Percentiles rank a stretch among this genome's conserved stretches.
Evolutionary conservation across 331 rosid genomes (phyloP).

Genomic region (Spiraea crenata): DNA sequence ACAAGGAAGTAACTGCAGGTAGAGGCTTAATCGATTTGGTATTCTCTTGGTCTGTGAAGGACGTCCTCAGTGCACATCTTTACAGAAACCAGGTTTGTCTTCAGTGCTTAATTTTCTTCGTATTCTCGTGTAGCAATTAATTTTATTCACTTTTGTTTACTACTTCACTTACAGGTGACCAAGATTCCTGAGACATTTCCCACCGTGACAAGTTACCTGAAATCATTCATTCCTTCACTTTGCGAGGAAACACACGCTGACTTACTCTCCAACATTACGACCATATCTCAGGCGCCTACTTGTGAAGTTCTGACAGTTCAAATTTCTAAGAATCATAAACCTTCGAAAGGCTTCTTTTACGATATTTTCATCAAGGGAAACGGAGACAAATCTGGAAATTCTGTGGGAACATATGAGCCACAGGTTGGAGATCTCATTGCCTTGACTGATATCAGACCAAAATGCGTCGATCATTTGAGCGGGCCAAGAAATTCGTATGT

Average conservation of each 20-base stretch:
- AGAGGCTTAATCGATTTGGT: constrained; percentile 30
- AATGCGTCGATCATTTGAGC: constrained; percentile 3
- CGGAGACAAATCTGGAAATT: neutral
- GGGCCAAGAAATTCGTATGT: constrained; percentile 13
- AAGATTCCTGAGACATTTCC: constrained; percentile 39
- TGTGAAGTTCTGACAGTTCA: constrained; percentile 25
- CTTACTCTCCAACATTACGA: constrained; percentile 28
- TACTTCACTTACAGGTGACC: constrained; percentile 26
- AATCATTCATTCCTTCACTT: constrained; percentile 40
- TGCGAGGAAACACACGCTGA: constrained; percentile 61
- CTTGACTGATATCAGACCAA: constrained; percentile 14
- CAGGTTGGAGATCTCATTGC: constrained; percentile 26
- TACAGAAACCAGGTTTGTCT: constrained; percentile 35
- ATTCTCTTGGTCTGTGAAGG: constrained; percentile 50
- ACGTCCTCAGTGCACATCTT: constrained; percentile 32
- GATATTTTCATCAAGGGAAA: neutral
- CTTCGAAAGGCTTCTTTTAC: constrained; percentile 20
- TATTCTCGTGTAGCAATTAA: neutral
- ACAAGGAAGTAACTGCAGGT: constrained; percentile 15
- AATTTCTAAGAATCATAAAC: neutral
- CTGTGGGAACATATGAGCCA: constrained; percentile 5
- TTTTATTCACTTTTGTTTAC: neutral
- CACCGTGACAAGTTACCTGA: constrained; percentile 27
- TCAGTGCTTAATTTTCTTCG: neutral
- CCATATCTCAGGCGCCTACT: constrained; percentile 31